These are phyloP conservation scores for Exsudoporus frostii DNA, from an alignment of 768 basidiomycete genomes.

Conservation along the genomic window DNA sequence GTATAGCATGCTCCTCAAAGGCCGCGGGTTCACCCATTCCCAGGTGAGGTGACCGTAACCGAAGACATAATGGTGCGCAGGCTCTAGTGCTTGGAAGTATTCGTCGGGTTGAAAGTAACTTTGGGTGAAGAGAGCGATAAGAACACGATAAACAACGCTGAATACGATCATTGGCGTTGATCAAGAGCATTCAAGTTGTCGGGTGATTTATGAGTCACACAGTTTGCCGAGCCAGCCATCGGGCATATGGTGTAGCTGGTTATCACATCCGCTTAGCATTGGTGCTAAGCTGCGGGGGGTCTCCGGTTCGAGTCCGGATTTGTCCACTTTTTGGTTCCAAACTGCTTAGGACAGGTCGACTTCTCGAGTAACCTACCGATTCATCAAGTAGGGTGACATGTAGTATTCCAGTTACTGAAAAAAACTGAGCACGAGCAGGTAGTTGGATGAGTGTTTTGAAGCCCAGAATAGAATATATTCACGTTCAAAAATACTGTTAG, in stretches of 20 bases:
- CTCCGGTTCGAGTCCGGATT: constrained; percentile 41
- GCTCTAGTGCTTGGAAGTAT: constrained; percentile 92
- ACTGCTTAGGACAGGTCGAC: too few species aligned
- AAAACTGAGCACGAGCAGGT: not conserved
- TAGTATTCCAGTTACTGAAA: not conserved
- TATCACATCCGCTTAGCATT: constrained; percentile 41
- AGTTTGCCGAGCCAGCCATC: not conserved
- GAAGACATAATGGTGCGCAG: constrained; percentile 84
- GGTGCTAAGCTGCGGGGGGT: constrained; percentile 34
- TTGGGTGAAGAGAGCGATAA: constrained; percentile 64
- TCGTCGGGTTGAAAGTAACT: constrained; percentile 98
- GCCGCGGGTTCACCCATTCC: constrained; percentile 80
- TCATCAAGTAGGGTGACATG: not conserved
- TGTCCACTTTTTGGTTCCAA: constrained; percentile 26
- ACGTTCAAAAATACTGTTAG: not conserved
- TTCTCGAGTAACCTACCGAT: not conserved
- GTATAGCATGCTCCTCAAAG: constrained; percentile 79
- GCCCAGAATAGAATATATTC: not conserved
- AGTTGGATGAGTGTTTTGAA: not conserved
- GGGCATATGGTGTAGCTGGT: constrained; percentile 42
- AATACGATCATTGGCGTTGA: constrained; percentile 19
- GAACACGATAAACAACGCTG: constrained; percentile 51
- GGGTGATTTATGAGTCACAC: not conserved
- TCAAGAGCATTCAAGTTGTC: not conserved
- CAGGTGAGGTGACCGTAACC: constrained; percentile 92